phyloP scores from a whole-genome alignment of 2,329 filamentous ascomycete genomes.

The Cadophora malorum region DNA sequence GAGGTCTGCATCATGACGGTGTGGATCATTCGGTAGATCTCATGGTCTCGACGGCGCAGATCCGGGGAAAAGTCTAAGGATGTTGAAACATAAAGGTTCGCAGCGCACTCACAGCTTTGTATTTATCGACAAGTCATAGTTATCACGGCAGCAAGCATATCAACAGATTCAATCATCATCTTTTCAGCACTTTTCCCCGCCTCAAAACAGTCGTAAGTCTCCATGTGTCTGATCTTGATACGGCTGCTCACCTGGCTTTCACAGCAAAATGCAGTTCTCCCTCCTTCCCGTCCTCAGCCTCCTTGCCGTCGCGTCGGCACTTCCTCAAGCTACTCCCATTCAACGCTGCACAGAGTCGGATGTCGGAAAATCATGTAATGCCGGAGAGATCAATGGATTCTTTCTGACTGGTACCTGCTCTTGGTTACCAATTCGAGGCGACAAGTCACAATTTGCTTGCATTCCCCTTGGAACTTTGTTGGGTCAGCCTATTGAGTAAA shows the following conservation, averaged over 20 bases:
- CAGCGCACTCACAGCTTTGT: background rate
- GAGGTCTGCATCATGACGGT: background rate
- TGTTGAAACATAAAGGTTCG: background rate
- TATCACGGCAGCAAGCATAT: no score
- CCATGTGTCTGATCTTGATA: background rate
- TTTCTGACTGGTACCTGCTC: constrained; percentile 15
- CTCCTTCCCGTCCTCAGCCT: constrained; percentile 15
- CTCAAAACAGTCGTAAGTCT: background rate
- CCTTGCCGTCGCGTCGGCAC: constrained; percentile 16
- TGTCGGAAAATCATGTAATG: constrained; percentile 20
- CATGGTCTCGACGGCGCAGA: background rate
- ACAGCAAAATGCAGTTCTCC: constrained; percentile 16
- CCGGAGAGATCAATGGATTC: constrained; percentile 25
- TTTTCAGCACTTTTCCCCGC: background rate
- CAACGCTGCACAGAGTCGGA: constrained; percentile 20
- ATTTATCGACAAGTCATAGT: no score
- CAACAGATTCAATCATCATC: background rate
- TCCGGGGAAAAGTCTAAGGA: background rate
- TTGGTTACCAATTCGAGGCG: background rate
- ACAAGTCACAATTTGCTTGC: constrained; percentile 15
- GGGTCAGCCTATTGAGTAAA: background rate
- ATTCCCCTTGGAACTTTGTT: constrained; percentile 16
- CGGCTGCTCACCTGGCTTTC: background rate
- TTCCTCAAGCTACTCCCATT: constrained; percentile 23
- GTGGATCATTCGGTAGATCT: background rate